Evolutionary conservation across 805 yeast genomes (phyloP).

Genomic region (Candida silvatica): DNA sequence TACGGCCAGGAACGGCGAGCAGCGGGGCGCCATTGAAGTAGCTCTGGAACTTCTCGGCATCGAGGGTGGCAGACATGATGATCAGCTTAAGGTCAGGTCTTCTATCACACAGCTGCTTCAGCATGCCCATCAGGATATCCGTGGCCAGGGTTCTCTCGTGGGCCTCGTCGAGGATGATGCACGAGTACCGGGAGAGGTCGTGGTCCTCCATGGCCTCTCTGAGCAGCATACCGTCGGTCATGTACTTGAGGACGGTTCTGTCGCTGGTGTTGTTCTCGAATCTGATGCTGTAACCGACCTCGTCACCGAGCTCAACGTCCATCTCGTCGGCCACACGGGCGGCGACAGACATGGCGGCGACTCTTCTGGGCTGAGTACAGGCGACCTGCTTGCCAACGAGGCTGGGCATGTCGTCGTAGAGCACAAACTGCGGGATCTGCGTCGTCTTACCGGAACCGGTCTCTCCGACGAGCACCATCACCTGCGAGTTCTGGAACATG

Average conservation of each 20-base stretch:
- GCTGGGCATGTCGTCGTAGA: conserved; percentile 89
- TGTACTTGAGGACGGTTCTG: conserved; percentile 81
- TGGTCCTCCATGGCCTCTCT: conserved; percentile 98
- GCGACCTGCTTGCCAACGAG: conserved; percentile 79
- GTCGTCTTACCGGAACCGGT: conserved; percentile 99
- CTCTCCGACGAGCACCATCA: conserved; percentile 98
- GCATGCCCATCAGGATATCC: conserved; percentile 90
- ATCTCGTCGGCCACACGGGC: conserved; percentile 95
- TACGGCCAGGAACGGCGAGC: conserved; percentile 95
- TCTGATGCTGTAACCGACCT: conserved; percentile 93
- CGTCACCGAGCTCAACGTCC: conserved; percentile 89
- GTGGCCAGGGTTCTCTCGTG: conserved; percentile 97
- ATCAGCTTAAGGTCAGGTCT: conserved; percentile 87
- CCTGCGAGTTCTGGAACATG: conserved; percentile 79
- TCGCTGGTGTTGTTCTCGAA: conserved; percentile 82
- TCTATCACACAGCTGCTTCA: conserved; percentile 71
- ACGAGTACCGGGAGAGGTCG: conserved; percentile 67
- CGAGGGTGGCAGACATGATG: conserved; percentile 96
- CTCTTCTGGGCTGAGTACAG: conserved; percentile 95
- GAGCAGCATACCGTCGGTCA: conserved; percentile 98
- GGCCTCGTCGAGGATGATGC: conserved; percentile 93
- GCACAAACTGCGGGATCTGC: conserved; percentile 94
- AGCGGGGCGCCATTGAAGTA: conserved; percentile 91
- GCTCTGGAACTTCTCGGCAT: conserved; percentile 89
- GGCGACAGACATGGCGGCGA: conserved; percentile 98